Base-by-base conservation (phyloP, 768 basidiomycete genomes). In the Pholiota microspora region DNA sequence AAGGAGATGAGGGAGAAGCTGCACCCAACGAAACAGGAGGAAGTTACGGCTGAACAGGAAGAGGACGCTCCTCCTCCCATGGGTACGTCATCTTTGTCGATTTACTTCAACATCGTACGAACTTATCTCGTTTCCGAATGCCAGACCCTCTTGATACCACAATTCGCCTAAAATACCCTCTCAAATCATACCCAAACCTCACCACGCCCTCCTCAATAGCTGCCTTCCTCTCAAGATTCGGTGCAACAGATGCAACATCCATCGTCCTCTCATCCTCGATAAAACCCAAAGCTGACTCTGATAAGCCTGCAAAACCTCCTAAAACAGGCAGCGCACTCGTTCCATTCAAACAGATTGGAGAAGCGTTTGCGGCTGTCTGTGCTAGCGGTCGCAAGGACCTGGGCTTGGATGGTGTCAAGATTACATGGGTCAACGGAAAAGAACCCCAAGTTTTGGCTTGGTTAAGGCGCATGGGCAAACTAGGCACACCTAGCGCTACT, bases 131-230 rank as follows among this genome's bases (percentile, higher is more conserved):
- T n/a, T n/a, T n/a, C n/a, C n/a, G n/a, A n/a, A n/a, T n/a, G n/a
- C n/a, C n/a, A 84, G 86, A 82, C 50, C 68, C 81, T 2, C 77
- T 85, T 25, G 91, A 92, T 59, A 90, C 89, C 0, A 92, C 90
- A 12, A 73, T 92, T 56, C 81, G 83, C 50, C 67, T 93, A 58
- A 92, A 86, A 68, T 93, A 83, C 66, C 66, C 76, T 3, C 69
- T 89, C 7, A 77, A 84, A 45, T 66, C 76, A 0, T 80, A 83
- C 58, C 84, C 87, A 10, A 62, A 71, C 7, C 72, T 90, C n/a
- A 81, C 79, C 1, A 82, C 79, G 0, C 56, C 80, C 1, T 69
- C 72, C 12, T 67, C 79, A 4, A 73, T 90, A 31, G 70, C 75
- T 10, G 48, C 68, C 0, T 74, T 90, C 47, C 72, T 93, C 29